Percentiles rank a stretch among this genome's conserved stretches.
Conservation (phyloP, 805 yeast species). For the Pichia eremophila region DNA sequence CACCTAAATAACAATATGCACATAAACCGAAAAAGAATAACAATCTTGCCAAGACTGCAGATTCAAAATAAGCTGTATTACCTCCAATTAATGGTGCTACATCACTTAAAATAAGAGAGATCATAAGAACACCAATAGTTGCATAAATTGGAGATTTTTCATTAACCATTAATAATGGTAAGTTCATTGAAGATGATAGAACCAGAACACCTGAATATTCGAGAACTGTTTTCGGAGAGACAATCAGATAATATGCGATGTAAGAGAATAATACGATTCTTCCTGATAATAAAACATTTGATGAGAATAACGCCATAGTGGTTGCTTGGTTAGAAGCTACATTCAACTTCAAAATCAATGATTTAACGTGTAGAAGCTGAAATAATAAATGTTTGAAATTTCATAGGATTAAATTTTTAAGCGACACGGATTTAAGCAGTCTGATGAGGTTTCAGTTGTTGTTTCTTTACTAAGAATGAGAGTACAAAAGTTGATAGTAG, state of each 20-base stretch:
- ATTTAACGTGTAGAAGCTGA: no score
- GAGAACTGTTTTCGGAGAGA: constrained; percentile 18
- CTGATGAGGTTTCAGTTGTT: no score
- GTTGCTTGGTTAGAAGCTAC: no score
- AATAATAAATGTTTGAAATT: no score
- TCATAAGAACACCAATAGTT: constrained; percentile 36
- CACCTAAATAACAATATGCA: constrained; percentile 38
- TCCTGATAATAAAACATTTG: constrained; percentile 16
- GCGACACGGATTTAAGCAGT: no score
- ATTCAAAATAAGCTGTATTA: constrained; percentile 42
- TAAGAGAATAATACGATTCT: constrained; percentile 15
- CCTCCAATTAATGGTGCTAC: constrained; percentile 45
- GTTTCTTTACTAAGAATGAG: no score
- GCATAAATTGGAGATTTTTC: constrained; percentile 34
- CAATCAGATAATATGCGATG: constrained; percentile 17
- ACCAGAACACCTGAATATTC: constrained; percentile 24
- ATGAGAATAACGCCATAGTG: constrained; percentile 23
- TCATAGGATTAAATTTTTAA: no score
- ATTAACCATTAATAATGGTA: constrained; percentile 25
- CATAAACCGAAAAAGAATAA: constrained; percentile 40
- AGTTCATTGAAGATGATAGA: constrained; percentile 23
- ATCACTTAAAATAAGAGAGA: constrained; percentile 40
- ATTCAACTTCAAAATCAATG: no score
- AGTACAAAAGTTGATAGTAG: no score
- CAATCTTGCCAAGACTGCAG: constrained; percentile 51